Evolutionary conservation across 495 filamentous ascomycete genomes (phyloP).

Genomic region (Evansstolkia leycettana): DNA sequence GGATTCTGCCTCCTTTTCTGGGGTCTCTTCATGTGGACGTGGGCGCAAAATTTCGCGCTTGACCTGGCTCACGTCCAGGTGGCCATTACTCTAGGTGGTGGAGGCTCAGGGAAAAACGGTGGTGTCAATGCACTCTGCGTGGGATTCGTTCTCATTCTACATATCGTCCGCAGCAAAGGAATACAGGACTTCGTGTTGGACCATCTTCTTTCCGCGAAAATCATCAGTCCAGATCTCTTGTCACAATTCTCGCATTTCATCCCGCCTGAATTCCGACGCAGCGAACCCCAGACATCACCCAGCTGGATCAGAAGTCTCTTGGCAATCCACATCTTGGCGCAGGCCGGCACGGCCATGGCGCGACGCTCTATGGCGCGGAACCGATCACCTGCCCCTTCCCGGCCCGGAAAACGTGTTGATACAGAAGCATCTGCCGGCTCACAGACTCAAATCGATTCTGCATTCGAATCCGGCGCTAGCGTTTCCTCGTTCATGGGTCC

Average conservation of each 20-base stretch:
- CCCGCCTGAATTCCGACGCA: constrained; percentile 30
- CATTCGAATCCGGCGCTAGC: constrained; percentile 31
- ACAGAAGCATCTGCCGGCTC: constrained; percentile 44
- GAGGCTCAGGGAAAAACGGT: constrained; percentile 60
- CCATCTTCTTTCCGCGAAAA: constrained; percentile 32
- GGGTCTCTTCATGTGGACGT: constrained; percentile 75
- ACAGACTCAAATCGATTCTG: constrained; percentile 32
- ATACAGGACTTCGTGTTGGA: constrained; percentile 38
- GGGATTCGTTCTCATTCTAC: constrained; percentile 59
- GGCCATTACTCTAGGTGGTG: constrained; percentile 83
- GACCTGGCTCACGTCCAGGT: constrained; percentile 96
- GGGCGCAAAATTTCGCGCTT: constrained; percentile 76
- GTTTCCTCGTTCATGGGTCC: constrained; percentile 34
- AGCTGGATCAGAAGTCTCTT: constrained; percentile 51
- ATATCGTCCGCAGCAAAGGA: constrained; percentile 50
- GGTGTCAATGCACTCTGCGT: constrained; percentile 66
- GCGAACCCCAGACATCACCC: constrained; percentile 33
- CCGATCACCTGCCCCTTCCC: constrained; percentile 28
- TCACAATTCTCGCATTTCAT: constrained; percentile 32
- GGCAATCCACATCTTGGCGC: constrained; percentile 82
- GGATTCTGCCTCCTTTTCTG: constrained; percentile 69
- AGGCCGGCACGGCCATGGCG: constrained; percentile 48
- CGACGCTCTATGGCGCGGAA: constrained; percentile 40
- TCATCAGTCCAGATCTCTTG: constrained; percentile 31
- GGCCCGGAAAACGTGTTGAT: constrained; percentile 38